Conservation (phyloP, 441 rosid species). For the Melastoma candidum region DNA sequence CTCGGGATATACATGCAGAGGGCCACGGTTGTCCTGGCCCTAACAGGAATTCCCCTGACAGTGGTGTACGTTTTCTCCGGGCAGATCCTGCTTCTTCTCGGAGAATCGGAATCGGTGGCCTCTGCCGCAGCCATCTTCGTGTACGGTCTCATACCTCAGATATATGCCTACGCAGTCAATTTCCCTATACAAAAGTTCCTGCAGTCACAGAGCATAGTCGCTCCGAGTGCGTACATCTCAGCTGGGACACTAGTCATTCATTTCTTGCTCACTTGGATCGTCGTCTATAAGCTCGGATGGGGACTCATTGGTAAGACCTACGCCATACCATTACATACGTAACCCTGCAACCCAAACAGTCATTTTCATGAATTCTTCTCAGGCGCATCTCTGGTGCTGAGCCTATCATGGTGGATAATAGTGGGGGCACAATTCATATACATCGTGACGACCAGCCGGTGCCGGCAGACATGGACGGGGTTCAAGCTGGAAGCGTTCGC, state of each 20-base stretch:
- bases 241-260: slow-evolving; percentile 44
- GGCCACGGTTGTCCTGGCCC: slow-evolving; percentile 44
- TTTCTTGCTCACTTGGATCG: slow-evolving; percentile 47
- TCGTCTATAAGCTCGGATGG: slow-evolving; percentile 34
- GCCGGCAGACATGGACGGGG: slow-evolving; percentile 61
- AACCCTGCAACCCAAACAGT: too few relatives aligned
- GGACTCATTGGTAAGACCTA: slow-evolving; percentile 28
- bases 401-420: slow-evolving; percentile 73
- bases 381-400: slow-evolving; percentile 54
- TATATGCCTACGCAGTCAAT: slow-evolving; percentile 64
- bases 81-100: slow-evolving; percentile 42
- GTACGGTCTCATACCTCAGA: slow-evolving; percentile 68
- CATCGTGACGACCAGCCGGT: slow-evolving; percentile 29
- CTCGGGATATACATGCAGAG: slow-evolving; percentile 60
- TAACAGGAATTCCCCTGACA: slow-evolving; percentile 46
- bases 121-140: slow-evolving; percentile 53
- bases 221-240: slow-evolving; percentile 64
- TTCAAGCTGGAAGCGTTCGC: slow-evolving; percentile 42
- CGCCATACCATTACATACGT: too few relatives aligned
- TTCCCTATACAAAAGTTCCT: slow-evolving; percentile 82
- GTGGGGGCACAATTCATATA: slow-evolving; percentile 45
- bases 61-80: slow-evolving; percentile 40
- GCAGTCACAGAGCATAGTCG: slow-evolving; percentile 69
- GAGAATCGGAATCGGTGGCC: slow-evolving; percentile 37
- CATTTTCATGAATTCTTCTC: too few relatives aligned